A percentile compares a stretch with the other conserved stretches of the same genome.
These are phyloP conservation scores for Plasmodium blacklocki DNA, from an alignment of 169 alveolate species.

Conservation along the genomic window DNA sequence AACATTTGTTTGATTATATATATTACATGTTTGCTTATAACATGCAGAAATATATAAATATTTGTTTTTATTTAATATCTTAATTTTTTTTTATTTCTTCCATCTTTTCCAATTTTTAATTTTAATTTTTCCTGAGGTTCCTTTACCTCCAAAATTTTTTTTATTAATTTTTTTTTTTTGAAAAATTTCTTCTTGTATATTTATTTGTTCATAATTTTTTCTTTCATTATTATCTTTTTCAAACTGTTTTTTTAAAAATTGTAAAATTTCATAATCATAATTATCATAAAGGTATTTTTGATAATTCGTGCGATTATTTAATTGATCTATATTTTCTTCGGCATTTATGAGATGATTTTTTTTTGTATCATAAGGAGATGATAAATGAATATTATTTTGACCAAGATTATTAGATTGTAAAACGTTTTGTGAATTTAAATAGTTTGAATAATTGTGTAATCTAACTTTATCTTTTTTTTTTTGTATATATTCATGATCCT, in stretches of 20 bases:
- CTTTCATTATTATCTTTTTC: slow-evolving; percentile 64
- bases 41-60: too few species aligned
- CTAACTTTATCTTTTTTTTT: neutral
- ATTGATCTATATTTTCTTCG: neutral
- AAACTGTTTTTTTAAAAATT: slow-evolving; percentile 39
- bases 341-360: neutral
- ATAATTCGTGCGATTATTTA: slow-evolving; percentile 18
- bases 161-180: slow-evolving; percentile 44
- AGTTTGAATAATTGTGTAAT: too few species aligned
- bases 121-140: slow-evolving; percentile 66
- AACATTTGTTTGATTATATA: too few species aligned
- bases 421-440: too few species aligned
- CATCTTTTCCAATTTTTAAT: slow-evolving; percentile 75
- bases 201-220: slow-evolving; percentile 53
- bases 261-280: slow-evolving; percentile 50
- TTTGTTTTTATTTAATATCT: too few species aligned
- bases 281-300: slow-evolving; percentile 47
- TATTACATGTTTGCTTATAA: too few species aligned
- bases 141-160: slow-evolving; percentile 76
- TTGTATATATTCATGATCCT: neutral
- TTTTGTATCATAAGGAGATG: neutral
- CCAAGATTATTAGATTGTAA: too few species aligned
- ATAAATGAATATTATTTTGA: too few species aligned
- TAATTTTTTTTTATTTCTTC: slow-evolving; percentile 44
- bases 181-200: slow-evolving; percentile 37